Evolutionary conservation across 169 alveolate genomes (phyloP).

Genomic region (Babesia bigemina): DNA sequence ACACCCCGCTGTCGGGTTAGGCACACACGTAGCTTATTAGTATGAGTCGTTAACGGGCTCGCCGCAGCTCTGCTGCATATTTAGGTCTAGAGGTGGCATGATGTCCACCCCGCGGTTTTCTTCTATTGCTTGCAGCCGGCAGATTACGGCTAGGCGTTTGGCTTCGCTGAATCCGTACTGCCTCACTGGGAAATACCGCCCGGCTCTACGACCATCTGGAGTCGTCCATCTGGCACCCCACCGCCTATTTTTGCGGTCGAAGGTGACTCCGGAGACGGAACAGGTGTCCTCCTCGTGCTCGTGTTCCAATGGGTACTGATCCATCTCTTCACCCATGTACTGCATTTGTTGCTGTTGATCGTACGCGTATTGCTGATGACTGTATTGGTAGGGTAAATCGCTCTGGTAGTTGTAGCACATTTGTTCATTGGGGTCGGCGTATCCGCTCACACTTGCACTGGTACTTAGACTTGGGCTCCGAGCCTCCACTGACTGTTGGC

Average conservation of each 20-base stretch:
- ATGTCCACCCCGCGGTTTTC: conserved; percentile 25
- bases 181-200: conserved; percentile 75
- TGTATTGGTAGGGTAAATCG: conserved; percentile 19
- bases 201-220: conserved; percentile 71
- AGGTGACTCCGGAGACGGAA: conserved; percentile 72
- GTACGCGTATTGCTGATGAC: conserved; percentile 14
- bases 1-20: conserved; percentile 6
- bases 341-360: conserved; percentile 29
- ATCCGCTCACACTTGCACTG: conserved; percentile 34
- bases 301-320: conserved; percentile 36
- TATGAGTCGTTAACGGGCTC: conserved; percentile 29
- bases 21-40: conserved; percentile 1
- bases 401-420: conserved; percentile 42
- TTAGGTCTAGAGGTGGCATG: conserved; percentile 27
- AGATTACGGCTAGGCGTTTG: conserved; percentile 73
- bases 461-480: conserved; percentile 51
- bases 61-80: conserved; percentile 57
- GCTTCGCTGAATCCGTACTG: conserved; percentile 77
- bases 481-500: conserved; percentile 18
- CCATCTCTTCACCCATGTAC: conserved; percentile 26
- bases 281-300: conserved; percentile 63
- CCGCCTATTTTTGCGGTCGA: conserved; percentile 74
- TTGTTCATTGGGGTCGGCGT: conserved; percentile 24
- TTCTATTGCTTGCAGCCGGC: conserved; percentile 47
- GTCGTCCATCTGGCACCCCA: conserved; percentile 81